Evolutionary conservation across 2,329 filamentous ascomycete genomes (phyloP).

Genomic region (Sclerotinia spermophila): DNA sequence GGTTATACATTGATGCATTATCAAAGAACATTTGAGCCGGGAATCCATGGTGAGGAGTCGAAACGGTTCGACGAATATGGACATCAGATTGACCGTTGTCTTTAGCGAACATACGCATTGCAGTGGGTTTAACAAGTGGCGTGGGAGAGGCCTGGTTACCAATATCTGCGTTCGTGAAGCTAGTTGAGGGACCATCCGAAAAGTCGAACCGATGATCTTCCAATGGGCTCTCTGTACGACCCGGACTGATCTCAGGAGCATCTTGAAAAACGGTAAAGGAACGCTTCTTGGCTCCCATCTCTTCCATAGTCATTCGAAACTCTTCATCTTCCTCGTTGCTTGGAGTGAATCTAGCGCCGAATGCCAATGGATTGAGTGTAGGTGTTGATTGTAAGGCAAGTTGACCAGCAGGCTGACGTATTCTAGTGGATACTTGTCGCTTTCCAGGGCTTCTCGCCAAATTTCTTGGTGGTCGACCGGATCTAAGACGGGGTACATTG

Average conservation of each 20-base stretch:
- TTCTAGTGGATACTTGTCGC: conserved; percentile 17
- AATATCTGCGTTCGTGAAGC: conserved; percentile 21
- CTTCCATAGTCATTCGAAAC: conserved; percentile 33
- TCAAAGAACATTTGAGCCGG: conserved; percentile 33
- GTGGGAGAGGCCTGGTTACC: conserved; percentile 29
- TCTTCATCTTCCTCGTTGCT: conserved; percentile 36
- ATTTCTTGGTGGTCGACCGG: conserved; percentile 22
- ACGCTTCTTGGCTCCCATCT: conserved; percentile 32
- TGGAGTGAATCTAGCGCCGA: conserved; percentile 26
- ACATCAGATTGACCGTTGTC: conserved; percentile 28
- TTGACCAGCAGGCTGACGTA: conserved; percentile 13
- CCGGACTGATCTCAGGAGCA: conserved; percentile 32
- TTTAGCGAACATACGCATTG: conserved; percentile 27
- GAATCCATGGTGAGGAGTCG: conserved; percentile 26
- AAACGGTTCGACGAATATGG: conserved; percentile 25
- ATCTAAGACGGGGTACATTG: conserved; percentile 31
- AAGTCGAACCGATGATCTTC: conserved; percentile 36
- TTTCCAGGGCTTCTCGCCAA: conserved; percentile 24
- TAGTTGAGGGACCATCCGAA: conserved; percentile 26
- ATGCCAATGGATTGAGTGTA: conserved; percentile 29
- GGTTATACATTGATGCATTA: conserved; percentile 27
- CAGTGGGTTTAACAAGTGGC: conserved; percentile 26
- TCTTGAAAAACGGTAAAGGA: conserved; percentile 35
- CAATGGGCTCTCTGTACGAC: conserved; percentile 35
- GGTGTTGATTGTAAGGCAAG: conserved; percentile 22